phyloP scores from a whole-genome alignment of 345 rosid genomes.

The Xanthoceras sorbifolium region DNA sequence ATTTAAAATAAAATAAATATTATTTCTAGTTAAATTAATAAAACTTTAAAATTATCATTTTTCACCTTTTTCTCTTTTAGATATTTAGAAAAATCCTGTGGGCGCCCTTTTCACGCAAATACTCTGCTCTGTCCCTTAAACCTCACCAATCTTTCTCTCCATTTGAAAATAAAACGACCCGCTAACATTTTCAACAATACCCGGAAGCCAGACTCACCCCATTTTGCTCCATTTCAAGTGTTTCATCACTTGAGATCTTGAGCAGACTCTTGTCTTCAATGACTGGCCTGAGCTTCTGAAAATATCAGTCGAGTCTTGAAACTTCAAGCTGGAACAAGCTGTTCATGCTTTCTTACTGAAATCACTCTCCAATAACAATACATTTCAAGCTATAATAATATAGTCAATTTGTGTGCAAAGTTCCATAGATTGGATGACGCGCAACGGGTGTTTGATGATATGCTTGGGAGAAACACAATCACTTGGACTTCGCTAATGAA shows the following conservation, averaged over 20 bases:
- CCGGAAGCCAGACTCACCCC: neutral
- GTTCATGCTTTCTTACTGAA: conserved; percentile 34
- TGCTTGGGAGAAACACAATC: conserved; percentile 31
- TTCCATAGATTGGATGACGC: conserved; percentile 25
- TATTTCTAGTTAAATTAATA: no score
- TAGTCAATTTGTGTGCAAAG: conserved; percentile 20
- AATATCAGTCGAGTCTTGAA: conserved; percentile 24
- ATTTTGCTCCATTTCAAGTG: neutral
- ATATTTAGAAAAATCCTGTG: conserved; percentile 10
- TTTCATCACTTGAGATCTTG: neutral
- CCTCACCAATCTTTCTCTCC: conserved; percentile 20
- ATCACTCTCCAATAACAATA: conserved; percentile 6
- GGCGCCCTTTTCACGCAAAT: conserved; percentile 11
- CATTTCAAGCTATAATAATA: conserved; percentile 38
- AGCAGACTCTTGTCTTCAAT: conserved; percentile 8
- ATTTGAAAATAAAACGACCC: neutral
- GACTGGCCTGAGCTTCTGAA: conserved; percentile 41
- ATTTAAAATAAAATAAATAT: no score
- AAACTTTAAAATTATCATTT: no score
- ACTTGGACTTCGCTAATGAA: conserved; percentile 42
- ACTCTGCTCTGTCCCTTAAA: conserved; percentile 2
- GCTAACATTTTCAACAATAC: neutral
- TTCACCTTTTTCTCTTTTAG: no score
- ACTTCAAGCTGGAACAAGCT: conserved; percentile 30
- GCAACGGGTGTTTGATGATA: conserved; percentile 36